Conservation (phyloP, 1,139 yeast species). For the Hyphopichia fennica region DNA sequence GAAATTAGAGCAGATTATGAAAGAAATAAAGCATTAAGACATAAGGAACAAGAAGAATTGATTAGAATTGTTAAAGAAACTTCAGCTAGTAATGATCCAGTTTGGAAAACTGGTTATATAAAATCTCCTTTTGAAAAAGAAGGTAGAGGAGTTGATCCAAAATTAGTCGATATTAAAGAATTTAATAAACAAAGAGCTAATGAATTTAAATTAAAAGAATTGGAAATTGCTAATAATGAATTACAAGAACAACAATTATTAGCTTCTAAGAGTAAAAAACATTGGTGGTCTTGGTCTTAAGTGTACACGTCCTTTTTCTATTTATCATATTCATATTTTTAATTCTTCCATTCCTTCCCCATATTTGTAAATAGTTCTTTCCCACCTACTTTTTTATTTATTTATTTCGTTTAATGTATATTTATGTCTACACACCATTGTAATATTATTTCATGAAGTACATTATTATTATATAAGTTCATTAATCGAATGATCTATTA, state of each 20-base stretch:
- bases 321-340: constrained; percentile 1
- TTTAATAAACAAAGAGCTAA: constrained; percentile 51
- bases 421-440: no score
- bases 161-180: constrained; percentile 48
- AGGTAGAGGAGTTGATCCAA: constrained; percentile 32
- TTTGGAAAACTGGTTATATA: constrained; percentile 77
- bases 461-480: no score
- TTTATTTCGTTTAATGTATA: no score
- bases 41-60: constrained; percentile 63
- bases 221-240: constrained; percentile 46
- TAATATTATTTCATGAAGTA: no score
- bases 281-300: constrained; percentile 29
- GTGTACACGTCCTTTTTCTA: not conserved
- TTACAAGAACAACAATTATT: constrained; percentile 40
- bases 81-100: constrained; percentile 66
- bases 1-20: constrained; percentile 79
- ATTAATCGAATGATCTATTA: no score
- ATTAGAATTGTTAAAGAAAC: constrained; percentile 67
- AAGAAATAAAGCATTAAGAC: constrained; percentile 59
- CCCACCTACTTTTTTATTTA: no score
- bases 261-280: constrained; percentile 28
- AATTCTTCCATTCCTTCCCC: no score
- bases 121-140: constrained; percentile 61
- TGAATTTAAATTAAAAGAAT: constrained; percentile 43
- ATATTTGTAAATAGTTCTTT: no score